These are phyloP conservation scores for Grosmannia serpens DNA, from an alignment of 2,329 filamentous ascomycete species.

Conservation along the genomic window DNA sequence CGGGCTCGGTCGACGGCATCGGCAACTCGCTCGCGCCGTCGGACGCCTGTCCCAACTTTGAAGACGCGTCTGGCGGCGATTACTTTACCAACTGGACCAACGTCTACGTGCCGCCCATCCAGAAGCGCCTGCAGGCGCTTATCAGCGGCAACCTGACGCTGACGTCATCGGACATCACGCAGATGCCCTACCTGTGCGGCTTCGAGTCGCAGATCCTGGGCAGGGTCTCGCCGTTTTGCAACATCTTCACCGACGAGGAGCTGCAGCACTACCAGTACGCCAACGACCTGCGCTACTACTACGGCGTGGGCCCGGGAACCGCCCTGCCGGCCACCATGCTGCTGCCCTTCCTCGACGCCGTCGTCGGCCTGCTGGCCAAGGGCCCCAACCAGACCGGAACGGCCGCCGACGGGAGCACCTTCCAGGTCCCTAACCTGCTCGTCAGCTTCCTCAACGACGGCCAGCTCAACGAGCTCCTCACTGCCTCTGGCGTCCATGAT, in stretches of 20 bases:
- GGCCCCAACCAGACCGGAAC: slow-evolving; percentile 39
- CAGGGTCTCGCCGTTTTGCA: slow-evolving; percentile 48
- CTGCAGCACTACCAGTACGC: slow-evolving; percentile 53
- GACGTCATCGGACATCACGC: slow-evolving; percentile 24
- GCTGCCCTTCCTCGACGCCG: slow-evolving; percentile 45
- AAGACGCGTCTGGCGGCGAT: slow-evolving; percentile 41
- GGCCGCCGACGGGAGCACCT: slow-evolving; percentile 30
- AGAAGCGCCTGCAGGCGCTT: slow-evolving; percentile 39
- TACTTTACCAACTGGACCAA: slow-evolving; percentile 16
- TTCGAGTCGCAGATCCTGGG: slow-evolving; percentile 60
- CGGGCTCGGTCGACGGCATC: slow-evolving; percentile 36
- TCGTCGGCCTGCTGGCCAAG: slow-evolving; percentile 39
- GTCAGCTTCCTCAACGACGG: slow-evolving; percentile 55
- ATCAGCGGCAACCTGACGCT: slow-evolving; percentile 44
- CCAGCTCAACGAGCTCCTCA: slow-evolving; percentile 50
- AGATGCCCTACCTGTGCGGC: slow-evolving; percentile 57
- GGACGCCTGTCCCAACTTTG: slow-evolving; percentile 49
- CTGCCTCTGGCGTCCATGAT: slow-evolving; percentile 50
- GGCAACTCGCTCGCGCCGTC: slow-evolving; percentile 54
- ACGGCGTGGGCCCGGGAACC: slow-evolving; percentile 47
- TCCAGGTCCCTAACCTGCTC: slow-evolving; percentile 43
- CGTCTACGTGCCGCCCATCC: slow-evolving; percentile 29
- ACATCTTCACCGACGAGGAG: slow-evolving; percentile 49
- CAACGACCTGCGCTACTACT: slow-evolving; percentile 59
- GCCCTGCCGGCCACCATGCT: slow-evolving; percentile 44